Evolutionary conservation across 768 basidiomycete genomes (phyloP).

Genomic region (Collybia nuda): DNA sequence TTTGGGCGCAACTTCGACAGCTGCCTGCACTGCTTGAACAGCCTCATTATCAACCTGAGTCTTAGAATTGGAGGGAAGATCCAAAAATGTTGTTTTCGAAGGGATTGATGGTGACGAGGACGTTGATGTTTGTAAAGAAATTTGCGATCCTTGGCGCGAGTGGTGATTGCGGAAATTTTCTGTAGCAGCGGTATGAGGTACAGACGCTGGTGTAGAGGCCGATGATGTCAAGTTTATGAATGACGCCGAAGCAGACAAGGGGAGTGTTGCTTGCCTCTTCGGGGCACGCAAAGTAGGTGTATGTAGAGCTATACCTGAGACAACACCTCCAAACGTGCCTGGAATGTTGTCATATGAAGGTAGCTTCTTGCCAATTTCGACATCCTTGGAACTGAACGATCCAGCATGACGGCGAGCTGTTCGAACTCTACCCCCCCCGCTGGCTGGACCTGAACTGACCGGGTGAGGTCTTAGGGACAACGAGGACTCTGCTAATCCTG

Average conservation of each 20-base stretch:
- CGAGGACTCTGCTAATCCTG: slow-evolving; percentile 17
- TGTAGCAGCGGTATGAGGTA: slow-evolving; percentile 8
- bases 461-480: slow-evolving; percentile 9
- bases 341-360: slow-evolving; percentile 61
- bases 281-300: slow-evolving; percentile 47
- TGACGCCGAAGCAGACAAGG: slow-evolving; percentile 28
- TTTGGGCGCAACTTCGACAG: slow-evolving; percentile 75
- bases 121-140: slow-evolving; percentile 32
- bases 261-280: slow-evolving; percentile 44
- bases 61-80: slow-evolving; percentile 53
- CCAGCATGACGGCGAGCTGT: slow-evolving; percentile 83
- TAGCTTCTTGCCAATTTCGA: slow-evolving; percentile 80
- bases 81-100: slow-evolving; percentile 37
- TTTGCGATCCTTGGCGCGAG: slow-evolving; percentile 40
- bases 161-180: slow-evolving; percentile 22
- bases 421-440: slow-evolving; percentile 38
- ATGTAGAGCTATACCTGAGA: slow-evolving; percentile 31
- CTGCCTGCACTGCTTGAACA: slow-evolving; percentile 72
- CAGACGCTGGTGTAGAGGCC: slow-evolving; percentile 17
- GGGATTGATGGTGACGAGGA: slow-evolving; percentile 38
- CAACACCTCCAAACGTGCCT: slow-evolving; percentile 32
- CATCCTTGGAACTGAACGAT: slow-evolving; percentile 93
- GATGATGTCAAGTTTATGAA: slow-evolving; percentile 30
- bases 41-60: slow-evolving; percentile 77
- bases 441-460: slow-evolving; percentile 16